Evolutionary conservation across 768 basidiomycete species (phyloP).

Genomic region (Piloderma croceum): DNA sequence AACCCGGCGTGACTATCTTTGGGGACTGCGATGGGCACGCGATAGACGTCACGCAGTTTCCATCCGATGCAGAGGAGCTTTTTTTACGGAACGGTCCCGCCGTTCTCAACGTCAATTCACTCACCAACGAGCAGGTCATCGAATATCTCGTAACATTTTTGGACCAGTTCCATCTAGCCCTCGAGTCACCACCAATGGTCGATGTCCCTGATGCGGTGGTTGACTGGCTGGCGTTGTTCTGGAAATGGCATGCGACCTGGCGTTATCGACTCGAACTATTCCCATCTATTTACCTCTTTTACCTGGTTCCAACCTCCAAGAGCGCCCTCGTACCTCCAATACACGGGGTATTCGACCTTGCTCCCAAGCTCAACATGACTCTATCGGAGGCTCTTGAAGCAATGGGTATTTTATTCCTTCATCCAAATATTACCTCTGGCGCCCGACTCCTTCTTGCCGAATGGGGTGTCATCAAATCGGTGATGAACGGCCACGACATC

Average conservation of each 20-base stretch:
- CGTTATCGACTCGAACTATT: constrained; percentile 16
- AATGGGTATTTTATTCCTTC: constrained; percentile 31
- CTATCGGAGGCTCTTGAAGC: constrained; percentile 18
- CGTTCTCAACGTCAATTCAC: constrained; percentile 27
- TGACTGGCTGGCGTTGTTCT: constrained; percentile 37
- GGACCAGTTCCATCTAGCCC: constrained; percentile 19
- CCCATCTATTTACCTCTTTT: constrained; percentile 15
- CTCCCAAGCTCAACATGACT: too few relatives aligned
- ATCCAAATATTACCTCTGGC: constrained; percentile 17
- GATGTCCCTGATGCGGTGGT: constrained; percentile 14
- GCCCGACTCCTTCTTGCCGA: constrained; percentile 17
- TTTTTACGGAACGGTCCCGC: constrained; percentile 19
- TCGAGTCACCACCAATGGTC: constrained; percentile 12
- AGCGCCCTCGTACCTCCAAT: constrained; percentile 22
- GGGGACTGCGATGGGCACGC: constrained; percentile 25
- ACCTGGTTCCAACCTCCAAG: constrained; percentile 30
- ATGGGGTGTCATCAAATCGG: constrained; percentile 16
- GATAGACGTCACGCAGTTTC: constrained; percentile 26
- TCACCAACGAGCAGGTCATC: constrained; percentile 23
- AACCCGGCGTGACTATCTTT: constrained; percentile 25
- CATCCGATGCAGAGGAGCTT: constrained; percentile 16
- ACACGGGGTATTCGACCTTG: constrained; percentile 26
- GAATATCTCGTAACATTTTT: constrained; percentile 25
- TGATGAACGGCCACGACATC: constrained; percentile 24
- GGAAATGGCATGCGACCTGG: constrained; percentile 36